Percentiles rank a stretch among this genome's conserved stretches.
These are phyloP conservation scores for Ceratobasidium sp. DNA, from an alignment of 1,284 basidiomycete species.

Conservation along the genomic window DNA sequence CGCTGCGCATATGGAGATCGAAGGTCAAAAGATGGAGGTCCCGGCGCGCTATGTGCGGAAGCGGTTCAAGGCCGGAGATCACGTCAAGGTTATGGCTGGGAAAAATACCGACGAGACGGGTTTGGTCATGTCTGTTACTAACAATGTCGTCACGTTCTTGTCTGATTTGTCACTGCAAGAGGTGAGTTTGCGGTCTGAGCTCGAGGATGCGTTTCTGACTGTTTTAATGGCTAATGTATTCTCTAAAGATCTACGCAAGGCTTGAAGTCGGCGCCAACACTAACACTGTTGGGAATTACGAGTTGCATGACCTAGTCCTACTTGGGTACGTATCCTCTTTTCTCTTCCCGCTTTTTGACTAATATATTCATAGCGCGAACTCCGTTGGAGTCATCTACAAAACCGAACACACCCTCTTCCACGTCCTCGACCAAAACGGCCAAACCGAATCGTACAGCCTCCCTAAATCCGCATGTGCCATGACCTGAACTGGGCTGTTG, in stretches of 20 bases:
- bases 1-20: slow-evolving; percentile 84
- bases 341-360: slow-evolving; percentile 39
- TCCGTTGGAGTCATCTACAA: slow-evolving; percentile 98
- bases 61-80: slow-evolving; percentile 96
- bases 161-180: slow-evolving; percentile 98
- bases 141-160: slow-evolving; percentile 94
- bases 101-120: slow-evolving; percentile 97
- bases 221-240: slow-evolving; percentile 90
- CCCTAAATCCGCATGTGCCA: slow-evolving; percentile 95
- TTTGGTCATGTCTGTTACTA: slow-evolving; percentile 92
- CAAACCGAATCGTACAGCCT: slow-evolving; percentile 91
- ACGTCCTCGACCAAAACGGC: slow-evolving; percentile 95
- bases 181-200: slow-evolving; percentile 61
- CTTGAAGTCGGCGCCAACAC: slow-evolving; percentile 94
- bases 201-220: slow-evolving; percentile 28
- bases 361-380: slow-evolving; percentile 71
- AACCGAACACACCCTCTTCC: slow-evolving; percentile 95
- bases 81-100: slow-evolving; percentile 97
- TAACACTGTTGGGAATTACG: slow-evolving; percentile 92
- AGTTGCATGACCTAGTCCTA: slow-evolving; percentile 96
- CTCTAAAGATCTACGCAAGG: slow-evolving; percentile 96
- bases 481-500: slow-evolving; percentile 87
- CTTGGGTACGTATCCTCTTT: slow-evolving; percentile 78
- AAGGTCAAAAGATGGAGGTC: slow-evolving; percentile 88
- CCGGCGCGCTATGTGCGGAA: slow-evolving; percentile 93